Percentiles rank a stretch among this genome's conserved stretches.
Evolutionary conservation across 129 eudicot genomes (phyloP).

Genomic region (Chrysanthemum seticuspe): DNA sequence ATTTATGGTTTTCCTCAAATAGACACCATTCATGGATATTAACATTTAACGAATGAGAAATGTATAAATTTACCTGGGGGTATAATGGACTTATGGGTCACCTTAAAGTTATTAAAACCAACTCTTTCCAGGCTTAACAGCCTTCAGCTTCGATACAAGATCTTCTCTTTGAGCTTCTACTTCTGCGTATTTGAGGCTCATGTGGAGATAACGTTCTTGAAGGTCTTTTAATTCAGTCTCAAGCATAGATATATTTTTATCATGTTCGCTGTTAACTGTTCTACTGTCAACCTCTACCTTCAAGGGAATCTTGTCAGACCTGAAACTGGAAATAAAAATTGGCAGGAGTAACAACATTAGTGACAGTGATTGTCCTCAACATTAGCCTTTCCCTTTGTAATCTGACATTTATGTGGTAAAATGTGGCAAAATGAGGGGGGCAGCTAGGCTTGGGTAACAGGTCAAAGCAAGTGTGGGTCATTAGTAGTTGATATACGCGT

Average conservation of each 20-base stretch:
- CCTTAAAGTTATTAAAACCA: constrained; percentile 48
- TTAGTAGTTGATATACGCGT: too few species aligned
- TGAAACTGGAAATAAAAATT: constrained; percentile 21
- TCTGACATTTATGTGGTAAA: neutral
- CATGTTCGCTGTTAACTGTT: constrained; percentile 22
- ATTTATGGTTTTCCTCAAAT: constrained; percentile 15
- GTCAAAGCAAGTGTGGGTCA: neutral
- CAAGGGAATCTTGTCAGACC: constrained; percentile 7
- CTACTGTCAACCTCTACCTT: constrained; percentile 12
- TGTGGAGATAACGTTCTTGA: constrained; percentile 62
- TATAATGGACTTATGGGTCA: neutral
- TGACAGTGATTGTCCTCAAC: neutral
- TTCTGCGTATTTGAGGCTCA: constrained; percentile 77
- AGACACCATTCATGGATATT: constrained; percentile 16
- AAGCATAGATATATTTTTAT: constrained; percentile 34
- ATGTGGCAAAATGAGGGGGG: neutral
- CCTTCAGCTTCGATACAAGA: constrained; percentile 63
- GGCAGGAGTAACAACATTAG: constrained; percentile 18
- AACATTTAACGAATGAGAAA: constrained; percentile 8
- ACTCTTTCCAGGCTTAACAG: constrained; percentile 45
- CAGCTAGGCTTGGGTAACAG: neutral
- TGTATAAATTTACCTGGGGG: constrained; percentile 21
- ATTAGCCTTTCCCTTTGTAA: constrained; percentile 7
- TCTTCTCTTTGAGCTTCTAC: constrained; percentile 71
- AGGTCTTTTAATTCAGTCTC: constrained; percentile 59